Percentiles rank a stretch among this genome's conserved stretches.
phyloP scores from a whole-genome alignment of 805 yeast species.

The Saturnispora hagleri region DNA sequence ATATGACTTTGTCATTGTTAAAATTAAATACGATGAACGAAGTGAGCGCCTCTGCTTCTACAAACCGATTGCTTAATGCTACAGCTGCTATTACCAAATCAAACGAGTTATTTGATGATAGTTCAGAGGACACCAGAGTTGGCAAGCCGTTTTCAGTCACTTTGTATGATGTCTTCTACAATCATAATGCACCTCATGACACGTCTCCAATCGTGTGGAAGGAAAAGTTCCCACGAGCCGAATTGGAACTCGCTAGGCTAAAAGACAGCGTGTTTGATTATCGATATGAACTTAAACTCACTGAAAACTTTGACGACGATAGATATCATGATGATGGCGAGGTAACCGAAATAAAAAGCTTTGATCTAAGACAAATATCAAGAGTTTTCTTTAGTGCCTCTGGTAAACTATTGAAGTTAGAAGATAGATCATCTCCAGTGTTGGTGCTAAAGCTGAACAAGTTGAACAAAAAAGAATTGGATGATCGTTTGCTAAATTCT shows the following conservation, averaged over 20 bases:
- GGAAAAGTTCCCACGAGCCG: slow-evolving; percentile 55
- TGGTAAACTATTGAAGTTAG: slow-evolving; percentile 53
- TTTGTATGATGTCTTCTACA: slow-evolving; percentile 54
- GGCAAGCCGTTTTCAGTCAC: slow-evolving; percentile 56
- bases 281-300: slow-evolving; percentile 37
- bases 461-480: slow-evolving; percentile 6
- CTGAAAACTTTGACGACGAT: slow-evolving; percentile 59
- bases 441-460: slow-evolving; percentile 45
- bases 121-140: slow-evolving; percentile 26
- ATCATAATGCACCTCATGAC: slow-evolving; percentile 32
- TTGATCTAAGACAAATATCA: slow-evolving; percentile 35
- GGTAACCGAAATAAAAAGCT: slow-evolving; percentile 26
- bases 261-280: slow-evolving; percentile 21
- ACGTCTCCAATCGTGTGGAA: slow-evolving; percentile 54
- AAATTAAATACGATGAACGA: slow-evolving; percentile 50
- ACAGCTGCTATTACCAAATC: slow-evolving; percentile 36
- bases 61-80: slow-evolving; percentile 59
- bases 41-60: slow-evolving; percentile 43
- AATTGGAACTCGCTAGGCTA: slow-evolving; percentile 32
- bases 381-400: slow-evolving; percentile 62
- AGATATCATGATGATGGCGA: slow-evolving; percentile 59
- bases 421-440: slow-evolving; percentile 56
- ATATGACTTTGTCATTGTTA: slow-evolving; percentile 55
- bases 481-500: neutral
- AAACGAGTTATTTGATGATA: slow-evolving; percentile 23